Evolutionary conservation across 306 rosid genomes (phyloP).

Genomic region (Quercus rubra): DNA sequence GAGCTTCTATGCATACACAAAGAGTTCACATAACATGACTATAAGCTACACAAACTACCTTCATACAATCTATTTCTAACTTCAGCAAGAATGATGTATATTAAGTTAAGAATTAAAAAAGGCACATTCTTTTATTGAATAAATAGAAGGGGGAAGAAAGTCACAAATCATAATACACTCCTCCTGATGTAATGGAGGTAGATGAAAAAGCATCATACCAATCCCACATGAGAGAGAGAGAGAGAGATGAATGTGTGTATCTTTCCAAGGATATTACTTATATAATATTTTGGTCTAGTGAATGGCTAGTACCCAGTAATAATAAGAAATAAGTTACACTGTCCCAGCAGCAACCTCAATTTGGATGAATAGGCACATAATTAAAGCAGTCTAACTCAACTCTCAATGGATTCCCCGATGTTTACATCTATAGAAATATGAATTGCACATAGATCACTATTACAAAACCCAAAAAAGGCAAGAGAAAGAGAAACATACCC

Average conservation of each 20-base stretch:
- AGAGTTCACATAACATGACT: conserved; percentile 47
- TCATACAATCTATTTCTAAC: no score
- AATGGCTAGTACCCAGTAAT: neutral
- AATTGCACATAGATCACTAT: neutral
- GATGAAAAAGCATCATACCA: neutral
- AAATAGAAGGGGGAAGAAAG: neutral
- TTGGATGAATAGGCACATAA: neutral
- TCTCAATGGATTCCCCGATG: neutral
- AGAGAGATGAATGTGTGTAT: neutral
- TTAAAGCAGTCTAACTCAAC: neutral
- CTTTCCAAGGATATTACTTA: neutral
- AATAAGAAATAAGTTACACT: neutral
- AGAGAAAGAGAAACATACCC: conserved; percentile 28
- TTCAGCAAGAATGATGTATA: neutral
- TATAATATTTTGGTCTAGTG: neutral
- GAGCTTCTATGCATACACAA: no score
- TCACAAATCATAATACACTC: neutral
- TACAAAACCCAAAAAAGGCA: neutral
- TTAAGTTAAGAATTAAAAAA: neutral
- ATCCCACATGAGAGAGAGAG: neutral
- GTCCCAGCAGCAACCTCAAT: neutral
- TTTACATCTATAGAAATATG: neutral
- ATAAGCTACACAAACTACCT: conserved; percentile 10
- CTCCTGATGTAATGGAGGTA: neutral
- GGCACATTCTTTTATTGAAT: neutral